phyloP scores from a whole-genome alignment of 306 rosid species.

The Spatholobus suberectus region DNA sequence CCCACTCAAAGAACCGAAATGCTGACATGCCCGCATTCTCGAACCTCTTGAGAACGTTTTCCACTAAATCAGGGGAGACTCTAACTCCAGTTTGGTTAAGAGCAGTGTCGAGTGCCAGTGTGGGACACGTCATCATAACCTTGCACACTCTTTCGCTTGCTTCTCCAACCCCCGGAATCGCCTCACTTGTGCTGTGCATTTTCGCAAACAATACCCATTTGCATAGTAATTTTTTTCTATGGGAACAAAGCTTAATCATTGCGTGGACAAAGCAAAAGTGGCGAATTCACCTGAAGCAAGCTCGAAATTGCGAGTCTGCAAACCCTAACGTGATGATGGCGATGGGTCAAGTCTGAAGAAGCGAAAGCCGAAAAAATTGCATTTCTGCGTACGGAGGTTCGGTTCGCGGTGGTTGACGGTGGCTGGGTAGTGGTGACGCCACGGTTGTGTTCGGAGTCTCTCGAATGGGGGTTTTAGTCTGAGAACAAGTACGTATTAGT shows the following conservation, averaged over 20 bases:
- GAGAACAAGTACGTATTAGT: too few relatives aligned
- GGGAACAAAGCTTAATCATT: constrained; percentile 48
- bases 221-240: not conserved
- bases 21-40: constrained; percentile 88
- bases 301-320: not conserved
- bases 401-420: not conserved
- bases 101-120: constrained; percentile 66
- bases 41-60: constrained; percentile 69
- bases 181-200: constrained; percentile 49
- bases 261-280: constrained; percentile 17
- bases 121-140: constrained; percentile 65
- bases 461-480: too few relatives aligned
- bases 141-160: constrained; percentile 57
- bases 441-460: not conserved
- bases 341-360: not conserved
- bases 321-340: not conserved
- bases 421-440: not conserved
- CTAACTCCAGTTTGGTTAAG: constrained; percentile 78
- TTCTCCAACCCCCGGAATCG: constrained; percentile 51
- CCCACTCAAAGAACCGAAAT: constrained; percentile 84
- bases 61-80: constrained; percentile 70
- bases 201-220: constrained; percentile 42
- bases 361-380: not conserved
- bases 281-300: constrained; percentile 26
- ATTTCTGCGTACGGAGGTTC: not conserved